Percentiles rank a stretch among this genome's conserved stretches.
These are phyloP conservation scores for Linum trigynum DNA, from an alignment of 345 rosid genomes.

Conservation along the genomic window DNA sequence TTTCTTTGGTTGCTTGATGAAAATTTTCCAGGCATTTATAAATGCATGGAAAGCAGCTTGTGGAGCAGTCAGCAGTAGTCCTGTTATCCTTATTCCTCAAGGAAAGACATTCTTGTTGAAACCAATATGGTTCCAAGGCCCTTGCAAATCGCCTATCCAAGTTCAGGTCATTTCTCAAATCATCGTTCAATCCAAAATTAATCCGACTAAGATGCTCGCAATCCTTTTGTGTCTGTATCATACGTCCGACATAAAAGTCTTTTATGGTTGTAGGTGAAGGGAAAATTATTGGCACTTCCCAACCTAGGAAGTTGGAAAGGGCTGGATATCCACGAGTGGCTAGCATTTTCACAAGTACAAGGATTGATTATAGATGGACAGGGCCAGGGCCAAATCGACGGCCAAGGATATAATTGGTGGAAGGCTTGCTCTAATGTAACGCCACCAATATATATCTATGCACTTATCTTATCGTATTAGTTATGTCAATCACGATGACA, in stretches of 20 bases:
- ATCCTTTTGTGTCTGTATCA: too few relatives aligned
- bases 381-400: background rate
- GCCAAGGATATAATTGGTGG: background rate
- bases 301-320: background rate
- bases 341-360: background rate
- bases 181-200: too few relatives aligned
- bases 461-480: too few relatives aligned
- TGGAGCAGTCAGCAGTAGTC: background rate
- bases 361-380: background rate
- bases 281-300: background rate
- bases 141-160: background rate
- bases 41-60: background rate
- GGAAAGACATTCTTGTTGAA: background rate
- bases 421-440: background rate
- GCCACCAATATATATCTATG: too few relatives aligned
- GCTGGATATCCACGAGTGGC: background rate
- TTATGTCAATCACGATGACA: too few relatives aligned
- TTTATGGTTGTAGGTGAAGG: background rate
- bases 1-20: too few relatives aligned
- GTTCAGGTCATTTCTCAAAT: background rate
- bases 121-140: background rate
- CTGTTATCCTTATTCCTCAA: background rate
- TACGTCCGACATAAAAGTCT: too few relatives aligned
- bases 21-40: background rate
- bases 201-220: too few relatives aligned